Base-by-base conservation (phyloP, 2,329 filamentous ascomycete species). In the Aureobasidium musti region DNA sequence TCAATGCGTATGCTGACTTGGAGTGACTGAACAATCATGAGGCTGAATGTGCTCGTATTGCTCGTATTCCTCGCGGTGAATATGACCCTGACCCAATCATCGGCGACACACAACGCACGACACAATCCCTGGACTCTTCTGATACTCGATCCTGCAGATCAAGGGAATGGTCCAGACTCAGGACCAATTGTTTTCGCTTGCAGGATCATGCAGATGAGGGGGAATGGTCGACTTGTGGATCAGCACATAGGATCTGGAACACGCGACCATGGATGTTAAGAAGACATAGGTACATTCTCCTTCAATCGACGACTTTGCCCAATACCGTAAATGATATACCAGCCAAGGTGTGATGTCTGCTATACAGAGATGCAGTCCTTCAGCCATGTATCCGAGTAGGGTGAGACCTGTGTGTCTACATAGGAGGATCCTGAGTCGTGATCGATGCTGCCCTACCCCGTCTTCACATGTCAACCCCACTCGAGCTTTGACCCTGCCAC, bases 391-490 rank as follows among this genome's bases (percentile, higher is more conserved):
- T 8, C 30, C 14, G 26, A 52, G 47, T 37, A 54, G 50, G 10
- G 49, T 52, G 17, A 52, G 49, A 52, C 26, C 49, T 17, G 17
- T 19, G 23, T 49, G 23, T 30, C 49, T 33, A 30, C 19, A 17
- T n/a, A 5, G 21, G 17, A 14, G 23, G 10, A 41, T 19, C 19
- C 21, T 17, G 54, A 30, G 54, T 26, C 28, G 54, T 33, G 23
- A 26, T 59, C 19, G 54, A 33, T 45, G 37, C 54, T 57, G 11
- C 14, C 35, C 35, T n/a, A 53, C 50, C 19, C 49, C 49, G 8
- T 56, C 19, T 45, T 59, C 54, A 59, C 54, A 59, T 59, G 54
- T 45, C 54, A 33, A 30, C 49, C 10, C 26, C 49, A 10, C 28
- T 47, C 14, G 8, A 26, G 43, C 43, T 47, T 47, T 47, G 21